A percentile compares a stretch with the other conserved stretches of the same genome.
Evolutionary conservation across 257 asterid genomes (phyloP).

Genomic region (Solanum habrochaites): DNA sequence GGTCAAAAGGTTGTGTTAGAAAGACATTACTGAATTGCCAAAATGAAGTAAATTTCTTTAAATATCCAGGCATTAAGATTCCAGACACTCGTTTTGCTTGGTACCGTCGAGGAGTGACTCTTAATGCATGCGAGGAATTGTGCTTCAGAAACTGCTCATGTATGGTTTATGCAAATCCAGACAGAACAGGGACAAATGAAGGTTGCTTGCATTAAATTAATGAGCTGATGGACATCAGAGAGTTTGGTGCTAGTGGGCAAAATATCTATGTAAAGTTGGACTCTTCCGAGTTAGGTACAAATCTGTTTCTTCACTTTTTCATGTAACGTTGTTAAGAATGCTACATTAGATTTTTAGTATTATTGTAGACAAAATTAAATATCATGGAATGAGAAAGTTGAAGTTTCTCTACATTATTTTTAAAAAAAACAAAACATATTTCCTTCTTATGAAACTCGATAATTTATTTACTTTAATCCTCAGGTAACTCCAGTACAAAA

Average conservation of each 20-base stretch:
- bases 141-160: background rate
- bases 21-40: slow-evolving; percentile 12
- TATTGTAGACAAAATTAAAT: background rate
- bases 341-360: background rate
- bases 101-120: background rate
- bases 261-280: background rate
- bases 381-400: background rate
- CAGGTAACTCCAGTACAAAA: background rate
- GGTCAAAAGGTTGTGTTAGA: slow-evolving; percentile 22
- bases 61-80: slow-evolving; percentile 9
- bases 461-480: background rate
- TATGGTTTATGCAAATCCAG: background rate
- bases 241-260: background rate
- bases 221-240: background rate
- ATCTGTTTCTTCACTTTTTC: background rate
- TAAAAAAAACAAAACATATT: background rate
- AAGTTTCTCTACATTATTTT: background rate
- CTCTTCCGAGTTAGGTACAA: background rate
- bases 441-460: background rate
- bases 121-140: slow-evolving; percentile 2
- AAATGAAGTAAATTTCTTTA: slow-evolving; percentile 9
- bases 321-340: background rate
- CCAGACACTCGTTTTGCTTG: slow-evolving; percentile 14
- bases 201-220: background rate
- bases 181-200: background rate